Evolutionary conservation across 2,329 filamentous ascomycete species (phyloP), one percentile per base, ranked within the genome.

Genomic region (Thermoascus crustaceus): DNA sequence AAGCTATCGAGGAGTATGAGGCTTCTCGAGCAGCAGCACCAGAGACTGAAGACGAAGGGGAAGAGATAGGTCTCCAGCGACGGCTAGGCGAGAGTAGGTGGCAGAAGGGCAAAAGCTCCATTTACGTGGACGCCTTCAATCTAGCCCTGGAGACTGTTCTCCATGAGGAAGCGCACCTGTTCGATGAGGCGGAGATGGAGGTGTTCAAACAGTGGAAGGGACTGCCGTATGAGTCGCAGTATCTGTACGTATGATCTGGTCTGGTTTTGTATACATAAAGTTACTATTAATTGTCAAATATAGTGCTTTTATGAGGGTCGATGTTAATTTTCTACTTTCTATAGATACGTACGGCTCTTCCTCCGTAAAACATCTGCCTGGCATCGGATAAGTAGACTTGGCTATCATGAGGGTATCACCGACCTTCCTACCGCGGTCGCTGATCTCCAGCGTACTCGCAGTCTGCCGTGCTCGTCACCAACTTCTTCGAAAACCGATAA

Each of bases 111-210:
- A 80, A 78, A 55, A 93, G 80, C 52, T 96, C 88, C 1, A 85
- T 98, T 37, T 98, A 98, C 51, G 86, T 95, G 11, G 91, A 98
- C 63, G 91, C 91, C 1, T 98, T 98, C 68, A 94, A 94, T 52
- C 69, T 96, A 9, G 86, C 89, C 2, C 66, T 98, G 32, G 80
- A 89, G 40, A 94, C 85, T 0, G 91, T 98, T 3, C 64, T 96
- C 8, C 79, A 85, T 32, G 85, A 96, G 38, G 91, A 98, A 60
- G 73, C 76, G 1, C 85, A 94, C 60, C 66, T 98, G 0, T 98
- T 96, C 55, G 75, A 91, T 49, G 75, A 78, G 39, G 80, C 77
- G 11, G 91, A 98, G 60, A 75, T 72, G 50, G 68, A 73, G 9
- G 72, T 96, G 0, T 96, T 98, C 55, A 63, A 68, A 3, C 69